A percentile compares a stretch with the other conserved stretches of the same genome.
phyloP scores from a whole-genome alignment of 2,329 filamentous ascomycete species.

The Colletotrichum limetticola region DNA sequence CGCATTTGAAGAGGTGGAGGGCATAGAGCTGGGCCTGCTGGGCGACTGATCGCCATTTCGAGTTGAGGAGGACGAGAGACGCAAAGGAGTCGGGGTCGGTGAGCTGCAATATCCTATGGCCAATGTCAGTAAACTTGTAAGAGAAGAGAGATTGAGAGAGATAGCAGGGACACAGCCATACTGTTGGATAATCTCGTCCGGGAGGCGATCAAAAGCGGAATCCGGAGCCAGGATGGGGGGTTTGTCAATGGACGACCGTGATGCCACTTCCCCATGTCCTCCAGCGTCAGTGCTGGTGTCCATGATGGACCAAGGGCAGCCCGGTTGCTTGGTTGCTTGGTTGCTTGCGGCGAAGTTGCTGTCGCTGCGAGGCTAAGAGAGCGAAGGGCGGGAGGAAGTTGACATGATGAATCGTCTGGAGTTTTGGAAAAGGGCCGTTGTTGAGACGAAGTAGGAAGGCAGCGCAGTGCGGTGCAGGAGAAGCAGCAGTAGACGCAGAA shows the following conservation, averaged over 20 bases:
- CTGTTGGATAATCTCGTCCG: slow-evolving; percentile 78
- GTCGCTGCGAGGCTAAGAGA: slow-evolving; percentile 25
- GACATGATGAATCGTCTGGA: slow-evolving; percentile 33
- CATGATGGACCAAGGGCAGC: slow-evolving; percentile 16
- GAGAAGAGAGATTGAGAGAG: neutral
- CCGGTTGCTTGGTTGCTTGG: slow-evolving; percentile 1
- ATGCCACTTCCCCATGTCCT: slow-evolving; percentile 3
- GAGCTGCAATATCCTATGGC: slow-evolving; percentile 67
- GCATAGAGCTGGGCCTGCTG: slow-evolving; percentile 72
- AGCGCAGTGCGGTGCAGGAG: neutral
- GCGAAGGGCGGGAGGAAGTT: slow-evolving; percentile 6
- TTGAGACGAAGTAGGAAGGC: slow-evolving; percentile 29
- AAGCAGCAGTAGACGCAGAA: neutral
- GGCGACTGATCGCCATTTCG: slow-evolving; percentile 72
- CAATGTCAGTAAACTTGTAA: neutral
- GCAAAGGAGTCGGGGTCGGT: slow-evolving; percentile 73
- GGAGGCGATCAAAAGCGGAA: slow-evolving; percentile 64
- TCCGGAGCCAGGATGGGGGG: slow-evolving; percentile 42
- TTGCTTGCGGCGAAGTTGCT: neutral
- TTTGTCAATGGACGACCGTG: slow-evolving; percentile 46
- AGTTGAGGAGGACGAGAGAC: slow-evolving; percentile 72
- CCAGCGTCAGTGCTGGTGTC: slow-evolving; percentile 9
- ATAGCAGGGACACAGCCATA: slow-evolving; percentile 49
- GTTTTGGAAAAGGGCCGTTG: slow-evolving; percentile 22
- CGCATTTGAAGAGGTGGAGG: slow-evolving; percentile 70